Conservation (phyloP, 1,139 yeast genomes). For the Scheffersomyces titani region DNA sequence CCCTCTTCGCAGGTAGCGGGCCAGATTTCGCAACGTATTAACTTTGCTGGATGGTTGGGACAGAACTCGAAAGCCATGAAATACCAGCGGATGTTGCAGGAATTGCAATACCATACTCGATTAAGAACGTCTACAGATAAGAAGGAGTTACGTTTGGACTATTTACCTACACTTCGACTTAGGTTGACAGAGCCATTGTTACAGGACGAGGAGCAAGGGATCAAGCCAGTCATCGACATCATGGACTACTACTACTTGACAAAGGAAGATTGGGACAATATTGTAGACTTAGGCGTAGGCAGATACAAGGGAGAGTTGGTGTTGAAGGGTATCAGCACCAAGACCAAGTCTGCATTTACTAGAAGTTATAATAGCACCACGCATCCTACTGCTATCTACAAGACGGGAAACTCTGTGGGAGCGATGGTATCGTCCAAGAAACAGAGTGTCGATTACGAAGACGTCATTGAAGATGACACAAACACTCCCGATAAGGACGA, state of each 20-base stretch:
- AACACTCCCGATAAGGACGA: constrained; percentile 33
- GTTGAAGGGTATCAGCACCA: constrained; percentile 67
- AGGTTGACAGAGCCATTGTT: constrained; percentile 58
- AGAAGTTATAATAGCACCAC: constrained; percentile 70
- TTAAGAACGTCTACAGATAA: constrained; percentile 77
- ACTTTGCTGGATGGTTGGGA: constrained; percentile 88
- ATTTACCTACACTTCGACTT: constrained; percentile 64
- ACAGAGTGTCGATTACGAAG: constrained; percentile 56
- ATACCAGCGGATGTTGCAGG: constrained; percentile 77
- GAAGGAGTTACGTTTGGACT: constrained; percentile 73
- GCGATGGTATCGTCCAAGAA: constrained; percentile 34
- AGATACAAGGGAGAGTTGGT: constrained; percentile 42
- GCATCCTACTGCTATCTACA: constrained; percentile 88
- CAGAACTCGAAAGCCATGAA: constrained; percentile 86
- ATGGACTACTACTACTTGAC: constrained; percentile 87
- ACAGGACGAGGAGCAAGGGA: constrained; percentile 57
- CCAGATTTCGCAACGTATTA: constrained; percentile 62
- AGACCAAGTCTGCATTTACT: constrained; percentile 82
- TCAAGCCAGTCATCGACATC: constrained; percentile 59
- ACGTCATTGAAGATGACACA: constrained; percentile 64
- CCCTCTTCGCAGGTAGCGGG: constrained; percentile 85
- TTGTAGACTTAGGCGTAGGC: constrained; percentile 83
- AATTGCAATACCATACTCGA: constrained; percentile 84
- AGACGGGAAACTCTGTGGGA: constrained; percentile 58
- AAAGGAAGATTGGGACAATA: constrained; percentile 87